These are phyloP conservation scores for Lanzia echinophila DNA, from an alignment of 2,329 filamentous ascomycete genomes.

Conservation along the genomic window DNA sequence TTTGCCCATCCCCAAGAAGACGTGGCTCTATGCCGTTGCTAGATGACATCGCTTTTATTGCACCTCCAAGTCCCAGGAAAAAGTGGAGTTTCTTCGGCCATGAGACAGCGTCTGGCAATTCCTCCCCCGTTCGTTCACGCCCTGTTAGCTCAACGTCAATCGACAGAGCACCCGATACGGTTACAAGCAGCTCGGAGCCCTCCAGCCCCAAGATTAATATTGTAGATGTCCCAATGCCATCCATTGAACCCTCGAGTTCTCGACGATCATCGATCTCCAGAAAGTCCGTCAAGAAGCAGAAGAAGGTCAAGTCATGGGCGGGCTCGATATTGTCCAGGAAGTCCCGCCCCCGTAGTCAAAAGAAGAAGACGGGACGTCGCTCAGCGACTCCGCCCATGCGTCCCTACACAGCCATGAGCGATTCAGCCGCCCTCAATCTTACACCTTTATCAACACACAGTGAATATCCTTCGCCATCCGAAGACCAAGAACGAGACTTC, in stretches of 20 bases:
- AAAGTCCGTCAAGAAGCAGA: slow-evolving; percentile 48
- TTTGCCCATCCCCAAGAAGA: slow-evolving; percentile 27
- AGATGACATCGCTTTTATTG: slow-evolving; percentile 30
- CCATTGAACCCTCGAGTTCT: slow-evolving; percentile 20
- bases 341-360: slow-evolving; percentile 38
- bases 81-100: slow-evolving; percentile 31
- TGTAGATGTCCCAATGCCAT: slow-evolving; percentile 20
- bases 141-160: slow-evolving; percentile 36
- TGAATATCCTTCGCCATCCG: slow-evolving; percentile 8
- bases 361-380: slow-evolving; percentile 35
- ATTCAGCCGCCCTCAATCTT: slow-evolving; percentile 20
- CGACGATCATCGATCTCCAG: slow-evolving; percentile 26
- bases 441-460: slow-evolving; percentile 5
- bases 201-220: slow-evolving; percentile 1
- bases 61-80: slow-evolving; percentile 28
- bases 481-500: slow-evolving; percentile 24
- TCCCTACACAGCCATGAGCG: slow-evolving; percentile 26
- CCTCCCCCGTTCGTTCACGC: slow-evolving; percentile 40
- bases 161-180: slow-evolving; percentile 26
- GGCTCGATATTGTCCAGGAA: slow-evolving; percentile 45
- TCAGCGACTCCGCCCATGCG: slow-evolving; percentile 39
- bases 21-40: slow-evolving; percentile 55
- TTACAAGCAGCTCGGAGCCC: slow-evolving; percentile 8
- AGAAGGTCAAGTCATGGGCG: slow-evolving; percentile 64
- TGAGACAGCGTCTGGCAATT: slow-evolving; percentile 30